These are phyloP conservation scores for Pelargonium cotyledonis DNA, from an alignment of 441 rosid species.

Conservation along the genomic window DNA sequence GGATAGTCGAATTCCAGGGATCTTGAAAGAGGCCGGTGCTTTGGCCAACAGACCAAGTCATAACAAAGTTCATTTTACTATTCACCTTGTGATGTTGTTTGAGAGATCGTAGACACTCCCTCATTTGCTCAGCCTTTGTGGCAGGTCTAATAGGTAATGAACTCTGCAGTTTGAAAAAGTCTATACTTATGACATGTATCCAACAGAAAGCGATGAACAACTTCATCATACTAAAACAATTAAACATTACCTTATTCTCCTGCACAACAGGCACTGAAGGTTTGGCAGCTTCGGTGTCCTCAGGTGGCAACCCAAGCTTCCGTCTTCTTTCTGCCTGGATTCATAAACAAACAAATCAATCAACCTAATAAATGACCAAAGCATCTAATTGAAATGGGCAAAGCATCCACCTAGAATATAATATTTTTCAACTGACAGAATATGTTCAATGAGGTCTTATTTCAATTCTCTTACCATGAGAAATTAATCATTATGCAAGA, in stretches of 20 bases:
- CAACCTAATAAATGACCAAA: slow-evolving; percentile 7
- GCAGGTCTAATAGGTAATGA: slow-evolving; percentile 83
- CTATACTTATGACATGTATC: background rate
- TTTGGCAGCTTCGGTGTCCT: slow-evolving; percentile 63
- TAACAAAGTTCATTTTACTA: background rate
- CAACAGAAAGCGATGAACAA: background rate
- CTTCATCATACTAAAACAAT: background rate
- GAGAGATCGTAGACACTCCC: slow-evolving; percentile 86
- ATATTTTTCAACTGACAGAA: background rate
- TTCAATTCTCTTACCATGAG: slow-evolving; percentile 2
- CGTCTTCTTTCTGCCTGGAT: slow-evolving; percentile 93
- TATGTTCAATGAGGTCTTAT: background rate
- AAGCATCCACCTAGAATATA: background rate
- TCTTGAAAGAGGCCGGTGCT: background rate
- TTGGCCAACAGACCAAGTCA: background rate
- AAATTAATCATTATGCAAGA: background rate
- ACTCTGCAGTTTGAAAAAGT: slow-evolving; percentile 40
- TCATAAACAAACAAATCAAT: slow-evolving; percentile 17
- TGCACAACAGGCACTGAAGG: slow-evolving; percentile 60
- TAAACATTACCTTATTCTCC: slow-evolving; percentile 61
- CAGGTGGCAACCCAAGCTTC: slow-evolving; percentile 88
- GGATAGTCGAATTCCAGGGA: background rate
- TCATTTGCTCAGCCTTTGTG: slow-evolving; percentile 84
- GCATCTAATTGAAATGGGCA: background rate
- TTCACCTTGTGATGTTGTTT: slow-evolving; percentile 85